Percentiles rank a stretch among this genome's conserved stretches.
Evolutionary conservation across 495 filamentous ascomycete species (phyloP).

Genomic region (Penicillium cataractarum): DNA sequence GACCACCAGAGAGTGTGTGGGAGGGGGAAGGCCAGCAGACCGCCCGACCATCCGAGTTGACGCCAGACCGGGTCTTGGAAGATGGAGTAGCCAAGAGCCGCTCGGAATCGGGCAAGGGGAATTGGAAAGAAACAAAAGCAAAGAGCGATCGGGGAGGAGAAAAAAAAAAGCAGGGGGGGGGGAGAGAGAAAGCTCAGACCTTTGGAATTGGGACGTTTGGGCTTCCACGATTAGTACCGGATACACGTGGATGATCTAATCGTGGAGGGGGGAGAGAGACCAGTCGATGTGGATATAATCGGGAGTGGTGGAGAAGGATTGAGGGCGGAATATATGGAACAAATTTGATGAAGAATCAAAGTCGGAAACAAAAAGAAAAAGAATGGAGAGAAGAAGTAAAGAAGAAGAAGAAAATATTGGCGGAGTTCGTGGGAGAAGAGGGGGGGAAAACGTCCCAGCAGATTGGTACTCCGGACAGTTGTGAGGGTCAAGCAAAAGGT

Average conservation of each 20-base stretch:
- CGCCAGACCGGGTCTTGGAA: neutral
- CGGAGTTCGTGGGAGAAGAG: slow-evolving; percentile 1
- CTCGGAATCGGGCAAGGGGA: neutral
- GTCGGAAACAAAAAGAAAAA: slow-evolving; percentile 11
- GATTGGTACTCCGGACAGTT: neutral
- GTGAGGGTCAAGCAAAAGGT: neutral
- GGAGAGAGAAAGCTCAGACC: slow-evolving; percentile 19
- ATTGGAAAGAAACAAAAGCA: slow-evolving; percentile 12
- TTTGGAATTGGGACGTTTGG: slow-evolving; percentile 1
- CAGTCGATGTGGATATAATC: neutral
- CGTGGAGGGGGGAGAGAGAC: slow-evolving; percentile 19
- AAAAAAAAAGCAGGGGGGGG: neutral
- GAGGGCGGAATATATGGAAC: neutral
- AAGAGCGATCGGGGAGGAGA: slow-evolving; percentile 7
- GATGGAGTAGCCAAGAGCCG: neutral
- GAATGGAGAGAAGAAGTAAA: slow-evolving; percentile 13
- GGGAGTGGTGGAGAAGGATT: slow-evolving; percentile 7
- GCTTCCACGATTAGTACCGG: neutral
- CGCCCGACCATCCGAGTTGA: slow-evolving; percentile 1
- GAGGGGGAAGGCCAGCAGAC: neutral
- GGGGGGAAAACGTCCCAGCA: neutral
- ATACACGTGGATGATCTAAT: slow-evolving; percentile 24
- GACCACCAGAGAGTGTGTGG: neutral
- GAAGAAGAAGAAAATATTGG: slow-evolving; percentile 20
- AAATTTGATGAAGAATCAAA: neutral